Conservation (phyloP, 2,329 filamentous ascomycete genomes). For the Cordyceps farinosa region DNA sequence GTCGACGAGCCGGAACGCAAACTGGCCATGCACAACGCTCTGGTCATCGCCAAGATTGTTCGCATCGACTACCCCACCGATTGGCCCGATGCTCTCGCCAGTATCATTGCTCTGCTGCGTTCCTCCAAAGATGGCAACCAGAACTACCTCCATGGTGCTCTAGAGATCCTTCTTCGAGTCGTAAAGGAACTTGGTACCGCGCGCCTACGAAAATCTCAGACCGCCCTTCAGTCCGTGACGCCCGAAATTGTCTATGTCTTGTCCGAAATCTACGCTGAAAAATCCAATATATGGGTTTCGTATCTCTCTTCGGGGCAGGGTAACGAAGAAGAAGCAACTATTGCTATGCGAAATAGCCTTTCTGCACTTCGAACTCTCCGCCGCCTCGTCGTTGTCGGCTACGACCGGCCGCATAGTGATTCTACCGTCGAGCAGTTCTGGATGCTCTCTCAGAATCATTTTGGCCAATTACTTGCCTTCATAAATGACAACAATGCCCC, state of each 20-base stretch:
- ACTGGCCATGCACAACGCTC: constrained; percentile 81
- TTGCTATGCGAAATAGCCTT: constrained; percentile 73
- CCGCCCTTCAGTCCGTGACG: constrained; percentile 70
- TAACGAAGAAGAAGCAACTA: constrained; percentile 55
- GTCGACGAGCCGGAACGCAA: constrained; percentile 71
- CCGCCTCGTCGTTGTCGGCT: constrained; percentile 74
- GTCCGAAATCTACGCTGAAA: constrained; percentile 71
- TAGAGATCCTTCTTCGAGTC: constrained; percentile 77
- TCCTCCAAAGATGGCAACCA: constrained; percentile 49
- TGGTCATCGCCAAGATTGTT: constrained; percentile 83
- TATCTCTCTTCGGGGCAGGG: constrained; percentile 56
- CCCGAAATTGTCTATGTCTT: constrained; percentile 83
- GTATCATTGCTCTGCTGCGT: constrained; percentile 63
- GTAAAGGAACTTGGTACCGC: constrained; percentile 88
- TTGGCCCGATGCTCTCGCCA: constrained; percentile 65
- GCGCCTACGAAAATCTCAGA: constrained; percentile 69
- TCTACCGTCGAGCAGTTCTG: constrained; percentile 75
- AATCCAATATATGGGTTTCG: constrained; percentile 65
- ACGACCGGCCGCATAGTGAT: constrained; percentile 78
- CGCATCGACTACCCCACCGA: constrained; percentile 85
- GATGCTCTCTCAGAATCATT: constrained; percentile 71
- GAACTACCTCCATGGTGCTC: constrained; percentile 64
- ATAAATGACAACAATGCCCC: constrained; percentile 55
- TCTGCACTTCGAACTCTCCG: constrained; percentile 75
- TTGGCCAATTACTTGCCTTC: constrained; percentile 69